Evolutionary conservation across 169 alveolate genomes (phyloP), one percentile per base, ranked within the genome.

Genomic region (Theileria parva): DNA sequence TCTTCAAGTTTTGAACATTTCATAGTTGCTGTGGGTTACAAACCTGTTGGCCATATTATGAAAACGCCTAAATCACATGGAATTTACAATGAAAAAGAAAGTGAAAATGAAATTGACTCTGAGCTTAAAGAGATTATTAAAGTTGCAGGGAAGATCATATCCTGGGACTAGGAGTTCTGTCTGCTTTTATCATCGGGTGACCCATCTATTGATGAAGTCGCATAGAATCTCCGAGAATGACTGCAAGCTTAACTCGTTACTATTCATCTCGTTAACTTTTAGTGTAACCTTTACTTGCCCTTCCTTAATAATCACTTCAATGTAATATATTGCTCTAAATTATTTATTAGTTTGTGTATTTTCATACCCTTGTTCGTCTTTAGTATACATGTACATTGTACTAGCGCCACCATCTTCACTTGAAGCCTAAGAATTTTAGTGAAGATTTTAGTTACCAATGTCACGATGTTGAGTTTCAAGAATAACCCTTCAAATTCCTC

Each of bases 1-100:
- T 81, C 92, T 75, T 85, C 95, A 73, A 93, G 97, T 75, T 79
- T 93, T 32, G 98, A 95, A 66, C 92, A 96, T 77, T 95, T 95
- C 72, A 89, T 94, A 44, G 97, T 95, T 55, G 91, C 93, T n/a
- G 85, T 80, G 32, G 92, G 92, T 27, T 90, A 87, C 77, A 84
- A 77, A 68, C 86, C 90, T 34, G 55, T 84, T 67, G 90, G 86
- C 28, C 30, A 70, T n/a, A 71, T 84, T 39, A 23, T 61, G 81
- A 75, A 34, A 50, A 61, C 37, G 25, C 73, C 19, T n/a, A 23
- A 19, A 28, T 69, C 61, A 48, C 13, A 60, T 11, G 48, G 8
- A 60, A 1, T 60, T 1, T 8, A 30, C n/a, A 13, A 8, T 30
- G 48, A 60, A 30, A 28, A 13, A 60, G 37, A 28, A 30, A 13